phyloP scores from a whole-genome alignment of 1,284 basidiomycete species.

The Ustilago hordei region DNA sequence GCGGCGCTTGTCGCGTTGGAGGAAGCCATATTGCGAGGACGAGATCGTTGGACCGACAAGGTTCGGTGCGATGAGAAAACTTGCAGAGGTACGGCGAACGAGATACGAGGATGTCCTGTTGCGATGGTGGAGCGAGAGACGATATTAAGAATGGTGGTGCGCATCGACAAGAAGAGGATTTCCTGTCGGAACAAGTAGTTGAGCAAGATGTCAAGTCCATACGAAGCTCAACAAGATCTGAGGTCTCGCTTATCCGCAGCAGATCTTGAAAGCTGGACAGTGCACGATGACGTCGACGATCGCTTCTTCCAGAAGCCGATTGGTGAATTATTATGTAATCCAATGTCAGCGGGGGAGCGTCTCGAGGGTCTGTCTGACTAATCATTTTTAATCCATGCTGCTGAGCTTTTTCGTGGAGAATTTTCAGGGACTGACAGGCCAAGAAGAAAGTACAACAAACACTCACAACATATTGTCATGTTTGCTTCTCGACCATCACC shows the following conservation, averaged over 20 bases:
- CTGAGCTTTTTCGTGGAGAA: conserved; percentile 9
- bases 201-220: not conserved
- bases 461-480: not conserved
- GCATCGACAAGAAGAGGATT: conserved; percentile 17
- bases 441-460: not conserved
- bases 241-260: not conserved
- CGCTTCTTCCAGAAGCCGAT: not conserved
- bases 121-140: not conserved
- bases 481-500: conserved; percentile 1
- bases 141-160: conserved; percentile 8
- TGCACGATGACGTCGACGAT: conserved; percentile 26
- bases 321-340: not conserved
- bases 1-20: conserved; percentile 21
- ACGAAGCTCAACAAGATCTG: not conserved
- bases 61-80: not conserved
- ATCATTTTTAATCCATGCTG: not conserved
- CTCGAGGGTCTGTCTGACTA: not conserved
- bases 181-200: not conserved
- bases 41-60: conserved; percentile 11
- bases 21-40: conserved; percentile 29
- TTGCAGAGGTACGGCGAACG: not conserved
- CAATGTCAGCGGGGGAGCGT: not conserved
- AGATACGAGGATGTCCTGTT: not conserved
- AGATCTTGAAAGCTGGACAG: not conserved
- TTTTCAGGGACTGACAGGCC: not conserved